Base-by-base conservation (phyloP, 2,329 filamentous ascomycete genomes). In the Penicillium sp. region DNA sequence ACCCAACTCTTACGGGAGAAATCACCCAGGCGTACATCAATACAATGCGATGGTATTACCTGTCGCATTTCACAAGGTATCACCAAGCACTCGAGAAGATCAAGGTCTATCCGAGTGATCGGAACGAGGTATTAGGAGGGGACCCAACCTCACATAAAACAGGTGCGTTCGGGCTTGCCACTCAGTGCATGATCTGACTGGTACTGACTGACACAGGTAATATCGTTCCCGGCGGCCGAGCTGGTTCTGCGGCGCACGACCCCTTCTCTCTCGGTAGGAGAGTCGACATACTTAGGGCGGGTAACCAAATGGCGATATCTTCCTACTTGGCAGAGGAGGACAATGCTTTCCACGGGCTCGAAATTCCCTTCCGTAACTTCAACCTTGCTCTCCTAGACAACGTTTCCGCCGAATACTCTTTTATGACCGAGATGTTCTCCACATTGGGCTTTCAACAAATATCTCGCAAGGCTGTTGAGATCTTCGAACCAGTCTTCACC, bases 31-130 rank as follows among this genome's bases (percentile, higher is more conserved):
- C 94, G 3, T 98, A 98, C 63, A 84, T 94, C 73, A 95, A 96
- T 67, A 98, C 94, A 0, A 98, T 98, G 88, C 82, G 89, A 46
- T 98, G 93, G 93, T 98, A 98, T 64, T 97, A 97, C 65, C 72
- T 85, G 46, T 93, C 86, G 57, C 88, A 96, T 66, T 98, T 98
- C 64, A 83, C 81, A 3, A 83, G 91, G 31, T 98, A 98, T 67
- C 82, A 85, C 56, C 83, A 84, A 59, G 84, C 93, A 0, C 75
- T 98, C 6, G 84, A 85, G 48, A 94, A 88, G 67, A 77, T 98
- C 53, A 91, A 87, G 62, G 69, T 97, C 3, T 89, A 96, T 63
- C 69, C 77, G 4, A 76, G 95, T 51, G 91, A 96, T 62, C 89
- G 85, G 64, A 83, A 84, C 57, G 89, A 96, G 63, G 79, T 88